Conservation (phyloP, 495 filamentous ascomycete species). For the Apodospora peruviana region DNA sequence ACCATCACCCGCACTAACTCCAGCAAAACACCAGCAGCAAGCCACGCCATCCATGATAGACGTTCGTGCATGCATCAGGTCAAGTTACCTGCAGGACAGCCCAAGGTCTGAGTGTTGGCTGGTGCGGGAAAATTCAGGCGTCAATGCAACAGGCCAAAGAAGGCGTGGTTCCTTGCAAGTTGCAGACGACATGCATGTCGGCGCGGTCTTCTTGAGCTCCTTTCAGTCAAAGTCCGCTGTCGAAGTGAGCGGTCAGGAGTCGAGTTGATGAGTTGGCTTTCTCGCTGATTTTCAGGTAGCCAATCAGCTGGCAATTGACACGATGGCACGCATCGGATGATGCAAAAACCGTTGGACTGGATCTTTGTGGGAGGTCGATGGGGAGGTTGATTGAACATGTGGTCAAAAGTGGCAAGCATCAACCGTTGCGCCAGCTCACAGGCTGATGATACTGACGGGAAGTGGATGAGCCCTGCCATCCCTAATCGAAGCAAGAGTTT, state of each 20-base stretch:
- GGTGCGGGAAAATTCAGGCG: constrained; percentile 18
- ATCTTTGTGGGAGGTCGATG: neutral
- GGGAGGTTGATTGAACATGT: neutral
- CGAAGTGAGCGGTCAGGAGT: neutral
- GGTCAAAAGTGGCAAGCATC: neutral
- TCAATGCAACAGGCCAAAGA: constrained; percentile 20
- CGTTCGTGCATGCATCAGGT: constrained; percentile 1
- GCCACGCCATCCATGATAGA: constrained; percentile 9
- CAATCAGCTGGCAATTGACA: neutral
- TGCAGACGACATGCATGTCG: constrained; percentile 1
- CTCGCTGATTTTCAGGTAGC: neutral
- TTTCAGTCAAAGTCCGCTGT: neutral
- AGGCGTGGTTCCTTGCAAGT: constrained; percentile 6
- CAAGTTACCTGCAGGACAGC: constrained; percentile 21
- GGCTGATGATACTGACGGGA: no score
- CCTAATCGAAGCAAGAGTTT: no score
- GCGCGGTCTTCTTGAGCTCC: neutral
- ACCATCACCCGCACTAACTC: no score
- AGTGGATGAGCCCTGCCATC: no score
- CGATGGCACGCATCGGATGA: neutral
- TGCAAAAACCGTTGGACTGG: neutral
- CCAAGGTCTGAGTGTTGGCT: constrained; percentile 12
- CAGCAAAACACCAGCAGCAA: no score
- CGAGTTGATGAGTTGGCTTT: neutral
- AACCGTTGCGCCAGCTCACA: no score